Conservation (phyloP, 306 rosid species). For the Acacia crassicarpa region DNA sequence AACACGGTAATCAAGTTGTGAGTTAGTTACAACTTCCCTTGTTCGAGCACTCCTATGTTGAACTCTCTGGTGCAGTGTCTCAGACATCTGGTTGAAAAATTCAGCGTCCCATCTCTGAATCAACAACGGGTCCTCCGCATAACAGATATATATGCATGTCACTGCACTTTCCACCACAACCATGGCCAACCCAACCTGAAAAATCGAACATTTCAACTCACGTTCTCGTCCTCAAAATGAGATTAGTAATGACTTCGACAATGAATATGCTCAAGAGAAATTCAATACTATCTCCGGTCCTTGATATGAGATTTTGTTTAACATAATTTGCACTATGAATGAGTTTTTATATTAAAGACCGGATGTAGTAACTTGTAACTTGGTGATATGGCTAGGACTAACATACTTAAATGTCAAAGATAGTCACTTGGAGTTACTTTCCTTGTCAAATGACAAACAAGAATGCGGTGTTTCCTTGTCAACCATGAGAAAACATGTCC, state of each 20-base stretch:
- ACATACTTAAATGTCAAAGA: background rate
- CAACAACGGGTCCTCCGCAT: conserved; percentile 92
- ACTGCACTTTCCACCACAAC: conserved; percentile 98
- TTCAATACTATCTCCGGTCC: background rate
- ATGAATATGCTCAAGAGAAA: background rate
- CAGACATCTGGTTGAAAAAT: conserved; percentile 89
- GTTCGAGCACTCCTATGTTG: conserved; percentile 82
- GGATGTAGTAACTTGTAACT: background rate
- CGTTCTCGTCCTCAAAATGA: background rate
- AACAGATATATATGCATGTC: conserved; percentile 91
- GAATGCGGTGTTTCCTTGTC: background rate
- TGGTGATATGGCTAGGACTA: background rate
- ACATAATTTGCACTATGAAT: no score
- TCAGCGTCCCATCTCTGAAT: conserved; percentile 95
- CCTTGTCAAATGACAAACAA: no score
- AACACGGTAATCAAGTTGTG: conserved; percentile 48
- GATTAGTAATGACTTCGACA: background rate
- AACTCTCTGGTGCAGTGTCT: conserved; percentile 89
- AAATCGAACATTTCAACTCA: background rate
- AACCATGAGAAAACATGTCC: background rate
- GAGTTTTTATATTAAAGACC: no score
- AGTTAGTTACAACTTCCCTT: no score
- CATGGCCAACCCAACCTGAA: conserved; percentile 94
- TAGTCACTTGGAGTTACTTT: background rate
- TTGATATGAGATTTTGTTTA: no score